phyloP scores from a whole-genome alignment of 306 rosid genomes.

The Trifolium dubium region DNA sequence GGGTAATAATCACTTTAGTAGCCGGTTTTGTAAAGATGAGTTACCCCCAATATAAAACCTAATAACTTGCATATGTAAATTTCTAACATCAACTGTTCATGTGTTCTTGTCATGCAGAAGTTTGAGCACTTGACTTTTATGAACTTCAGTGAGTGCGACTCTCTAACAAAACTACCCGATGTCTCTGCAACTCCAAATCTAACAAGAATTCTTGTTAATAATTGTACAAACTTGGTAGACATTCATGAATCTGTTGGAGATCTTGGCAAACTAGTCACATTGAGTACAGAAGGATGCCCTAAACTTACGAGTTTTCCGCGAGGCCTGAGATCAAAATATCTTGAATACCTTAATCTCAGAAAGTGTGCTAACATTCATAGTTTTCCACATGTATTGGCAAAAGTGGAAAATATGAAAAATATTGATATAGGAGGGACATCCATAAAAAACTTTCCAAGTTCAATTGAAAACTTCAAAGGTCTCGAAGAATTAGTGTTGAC shows the following conservation, averaged over 20 bases:
- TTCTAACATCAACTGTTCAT: background rate
- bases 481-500: conserved; percentile 33
- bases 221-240: conserved; percentile 35
- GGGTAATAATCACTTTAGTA: no score
- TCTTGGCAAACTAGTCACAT: conserved; percentile 29
- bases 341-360: conserved; percentile 21
- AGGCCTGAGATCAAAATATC: conserved; percentile 31
- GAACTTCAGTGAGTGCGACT: conserved; percentile 1
- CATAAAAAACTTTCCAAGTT: conserved; percentile 35
- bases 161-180: conserved; percentile 36
- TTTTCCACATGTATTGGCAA: conserved; percentile 40
- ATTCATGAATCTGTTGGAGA: conserved; percentile 45
- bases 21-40: background rate
- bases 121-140: conserved; percentile 28
- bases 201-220: background rate
- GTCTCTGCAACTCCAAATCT: conserved; percentile 40
- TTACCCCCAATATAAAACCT: background rate
- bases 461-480: conserved; percentile 32
- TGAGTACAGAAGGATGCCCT: conserved; percentile 19
- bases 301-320: conserved; percentile 29
- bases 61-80: background rate
- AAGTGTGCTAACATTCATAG: conserved; percentile 23
- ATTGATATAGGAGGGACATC: conserved; percentile 42
- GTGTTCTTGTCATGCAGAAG: conserved; percentile 33
- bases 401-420: conserved; percentile 26